Evolutionary conservation across 2,329 filamentous ascomycete genomes (phyloP), one percentile per base, ranked within the genome.

Genomic region (Paecilomyces dactylethromorphus): DNA sequence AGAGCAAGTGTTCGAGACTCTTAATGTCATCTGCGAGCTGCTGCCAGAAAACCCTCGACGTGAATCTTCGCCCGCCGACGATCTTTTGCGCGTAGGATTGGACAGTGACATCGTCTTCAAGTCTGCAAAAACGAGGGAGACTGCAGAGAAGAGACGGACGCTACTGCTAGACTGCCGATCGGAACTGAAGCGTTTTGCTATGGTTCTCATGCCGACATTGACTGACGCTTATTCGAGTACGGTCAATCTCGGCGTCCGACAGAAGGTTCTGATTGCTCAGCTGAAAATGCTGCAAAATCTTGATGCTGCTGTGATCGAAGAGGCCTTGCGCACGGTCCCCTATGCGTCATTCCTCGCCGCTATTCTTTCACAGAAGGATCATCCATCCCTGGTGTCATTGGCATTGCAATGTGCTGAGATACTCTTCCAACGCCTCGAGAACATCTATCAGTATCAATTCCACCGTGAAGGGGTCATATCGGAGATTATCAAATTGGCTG

Each of bases 201-300:
- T 96, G 64, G 94, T 99, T 60, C 81, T 99, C 11, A 89, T 99
- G 63, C 94, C 94, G 0, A 99, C 94, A 2, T 79, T 99, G 62
- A 97, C 94, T 31, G 92, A 99, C 72, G 93, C 92, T 0, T 99
- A 96, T 70, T 97, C 94, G 11, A 97, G 94, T 74, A 99, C 94
- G 0, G 93, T 99, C 63, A 99, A 99, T 69, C 78, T 97, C 15
- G 91, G 86, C 58, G 94, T 99, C 49, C 89, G 95, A 22, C 91
- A 97, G 71, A 97, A 96, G 76, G 94, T 99, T 2, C 82, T 99
- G 33, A 91, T 87, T 21, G 94, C 93, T n/a, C 94, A 99, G 69
- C 79, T 97, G 52, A 97, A 97, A 78, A 97, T 99, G 91, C 83
- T 99, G 10, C 96, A 92, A 12, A 96, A 97, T 64, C 78, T 99